Evolutionary conservation across 352 stramenopile genomes (phyloP).

Genomic region (Phytophthora podocarpi): DNA sequence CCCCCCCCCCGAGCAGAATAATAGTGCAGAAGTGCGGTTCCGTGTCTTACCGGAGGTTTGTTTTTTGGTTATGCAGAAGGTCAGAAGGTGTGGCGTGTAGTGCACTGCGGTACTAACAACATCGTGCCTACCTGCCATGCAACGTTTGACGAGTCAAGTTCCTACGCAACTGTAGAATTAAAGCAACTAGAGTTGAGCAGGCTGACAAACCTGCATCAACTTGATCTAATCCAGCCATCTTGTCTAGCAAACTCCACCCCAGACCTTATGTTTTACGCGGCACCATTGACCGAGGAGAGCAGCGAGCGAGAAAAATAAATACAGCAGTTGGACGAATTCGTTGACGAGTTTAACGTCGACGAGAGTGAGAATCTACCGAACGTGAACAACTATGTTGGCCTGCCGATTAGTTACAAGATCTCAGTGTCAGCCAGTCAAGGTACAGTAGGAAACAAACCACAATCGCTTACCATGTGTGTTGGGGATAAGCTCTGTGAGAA

Average conservation of each 20-base stretch:
- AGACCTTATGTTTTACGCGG: slow-evolving; percentile 5
- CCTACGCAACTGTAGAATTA: neutral
- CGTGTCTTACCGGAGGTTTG: too few species aligned
- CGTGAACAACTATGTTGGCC: neutral
- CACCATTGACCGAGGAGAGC: neutral
- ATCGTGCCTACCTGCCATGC: slow-evolving; percentile 9
- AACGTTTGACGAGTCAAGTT: slow-evolving; percentile 11
- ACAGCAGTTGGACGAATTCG: slow-evolving; percentile 8
- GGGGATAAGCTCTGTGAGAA: neutral
- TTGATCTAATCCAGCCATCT: slow-evolving; percentile 2
- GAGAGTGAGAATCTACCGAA: neutral
- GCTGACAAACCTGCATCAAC: neutral
- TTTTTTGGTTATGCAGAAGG: slow-evolving; percentile 2
- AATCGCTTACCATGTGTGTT: slow-evolving; percentile 14
- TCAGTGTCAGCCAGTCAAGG: neutral
- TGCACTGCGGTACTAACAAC: slow-evolving; percentile 6
- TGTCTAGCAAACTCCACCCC: neutral
- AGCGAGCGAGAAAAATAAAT: neutral
- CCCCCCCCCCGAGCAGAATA: slow-evolving; percentile 18
- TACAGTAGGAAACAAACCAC: slow-evolving; percentile 3
- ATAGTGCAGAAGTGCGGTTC: slow-evolving; percentile 9
- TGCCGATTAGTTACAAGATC: neutral
- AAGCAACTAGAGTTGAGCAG: neutral
- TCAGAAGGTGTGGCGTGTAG: slow-evolving; percentile 8
- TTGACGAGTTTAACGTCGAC: slow-evolving; percentile 12